Percentiles rank a stretch among this genome's conserved stretches.
These are phyloP conservation scores for Pythium rhizo-oryzae DNA, from an alignment of 352 stramenopile species.

Conservation along the genomic window DNA sequence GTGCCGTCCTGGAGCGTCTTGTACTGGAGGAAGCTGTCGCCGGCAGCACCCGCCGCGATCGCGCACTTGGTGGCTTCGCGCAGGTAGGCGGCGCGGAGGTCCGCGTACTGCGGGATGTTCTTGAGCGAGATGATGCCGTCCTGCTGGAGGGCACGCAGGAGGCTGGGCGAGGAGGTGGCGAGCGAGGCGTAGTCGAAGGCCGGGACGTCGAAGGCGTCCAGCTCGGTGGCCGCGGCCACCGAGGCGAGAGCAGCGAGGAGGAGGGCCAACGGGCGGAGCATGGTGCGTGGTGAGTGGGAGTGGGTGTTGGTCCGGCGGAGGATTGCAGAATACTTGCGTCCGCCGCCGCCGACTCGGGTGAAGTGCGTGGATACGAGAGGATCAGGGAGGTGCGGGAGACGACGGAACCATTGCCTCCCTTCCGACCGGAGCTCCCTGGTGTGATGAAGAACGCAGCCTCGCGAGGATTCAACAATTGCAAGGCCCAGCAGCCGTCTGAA, in stretches of 20 bases:
- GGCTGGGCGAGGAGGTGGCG: conserved; percentile 31
- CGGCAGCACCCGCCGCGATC: conserved; percentile 30
- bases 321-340: conserved; percentile 15
- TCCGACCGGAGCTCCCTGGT: too few species aligned
- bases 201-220: conserved; percentile 48
- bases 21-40: conserved; percentile 47
- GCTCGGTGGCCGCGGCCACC: conserved; percentile 13
- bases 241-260: conserved; percentile 1
- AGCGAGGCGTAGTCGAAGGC: conserved; percentile 61
- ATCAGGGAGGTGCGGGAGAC: neutral
- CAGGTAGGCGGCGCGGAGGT: conserved; percentile 50
- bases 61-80: conserved; percentile 49
- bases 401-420: neutral
- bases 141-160: conserved; percentile 58
- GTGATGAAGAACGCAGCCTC: too few species aligned
- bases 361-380: neutral
- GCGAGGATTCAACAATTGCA: too few species aligned
- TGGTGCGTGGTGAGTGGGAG: neutral
- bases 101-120: conserved; percentile 59
- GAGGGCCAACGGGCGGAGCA: conserved; percentile 8
- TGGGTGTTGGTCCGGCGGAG: neutral
- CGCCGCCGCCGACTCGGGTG: neutral
- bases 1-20: conserved; percentile 70
- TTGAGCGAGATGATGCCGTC: conserved; percentile 71
- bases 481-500: too few species aligned